phyloP scores from a whole-genome alignment of 176 grass and related monocot genomes.

The Metroxylon sagu region DNA sequence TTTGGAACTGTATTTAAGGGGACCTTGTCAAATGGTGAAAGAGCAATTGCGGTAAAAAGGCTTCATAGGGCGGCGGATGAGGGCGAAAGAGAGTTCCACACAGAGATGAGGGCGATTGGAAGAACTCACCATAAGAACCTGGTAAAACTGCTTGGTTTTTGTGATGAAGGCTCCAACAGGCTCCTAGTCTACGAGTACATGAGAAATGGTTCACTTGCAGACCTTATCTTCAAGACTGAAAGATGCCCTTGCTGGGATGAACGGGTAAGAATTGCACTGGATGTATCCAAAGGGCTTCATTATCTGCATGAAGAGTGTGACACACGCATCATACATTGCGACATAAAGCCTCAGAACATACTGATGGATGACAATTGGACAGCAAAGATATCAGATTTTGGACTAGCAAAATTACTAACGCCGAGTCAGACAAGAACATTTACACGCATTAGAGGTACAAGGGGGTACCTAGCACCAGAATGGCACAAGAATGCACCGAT shows the following conservation, averaged over 20 bases:
- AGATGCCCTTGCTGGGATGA: constrained; percentile 21
- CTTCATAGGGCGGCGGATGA: constrained; percentile 33
- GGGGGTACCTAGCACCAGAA: constrained; percentile 41
- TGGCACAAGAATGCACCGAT: constrained; percentile 21
- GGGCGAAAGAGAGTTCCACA: constrained; percentile 32
- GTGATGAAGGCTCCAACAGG: constrained; percentile 22
- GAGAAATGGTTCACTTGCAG: constrained; percentile 42
- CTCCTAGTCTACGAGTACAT: constrained; percentile 54
- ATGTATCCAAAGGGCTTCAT: constrained; percentile 20
- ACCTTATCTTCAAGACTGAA: constrained; percentile 33
- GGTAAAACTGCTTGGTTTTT: constrained; percentile 40
- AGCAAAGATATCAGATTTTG: constrained; percentile 49
- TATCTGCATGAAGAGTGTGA: constrained; percentile 44
- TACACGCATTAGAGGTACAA: constrained; percentile 33
- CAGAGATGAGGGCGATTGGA: constrained; percentile 35
- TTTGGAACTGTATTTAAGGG: constrained; percentile 34
- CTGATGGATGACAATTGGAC: constrained; percentile 29
- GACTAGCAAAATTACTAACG: constrained; percentile 36
- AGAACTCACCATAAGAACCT: constrained; percentile 50
- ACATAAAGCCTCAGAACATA: constrained; percentile 55
- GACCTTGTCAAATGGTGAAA: constrained; percentile 1
- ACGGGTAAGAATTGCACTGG: constrained; percentile 28
- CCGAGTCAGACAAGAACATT: constrained; percentile 32
- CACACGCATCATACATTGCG: constrained; percentile 38
- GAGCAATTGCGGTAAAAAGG: constrained; percentile 37